phyloP scores from a whole-genome alignment of 208 protist genomes.

The Sergeia podlipaevii region DNA sequence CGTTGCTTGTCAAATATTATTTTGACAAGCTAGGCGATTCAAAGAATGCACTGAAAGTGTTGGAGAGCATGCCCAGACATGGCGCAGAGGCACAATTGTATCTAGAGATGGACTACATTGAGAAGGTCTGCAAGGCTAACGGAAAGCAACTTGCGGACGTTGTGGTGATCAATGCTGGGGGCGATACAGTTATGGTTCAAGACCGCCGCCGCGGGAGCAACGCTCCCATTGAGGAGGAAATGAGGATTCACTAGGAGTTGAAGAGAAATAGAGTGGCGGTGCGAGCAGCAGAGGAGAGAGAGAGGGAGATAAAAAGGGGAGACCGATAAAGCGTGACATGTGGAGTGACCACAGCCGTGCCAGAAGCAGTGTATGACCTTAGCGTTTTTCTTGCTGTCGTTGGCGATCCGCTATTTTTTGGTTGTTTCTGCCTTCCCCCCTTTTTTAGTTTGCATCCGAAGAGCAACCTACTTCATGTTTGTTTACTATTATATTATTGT shows the following conservation, averaged over 20 bases:
- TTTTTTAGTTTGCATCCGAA: slow-evolving; percentile 3
- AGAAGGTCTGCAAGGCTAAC: slow-evolving; percentile 78
- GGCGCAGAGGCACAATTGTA: slow-evolving; percentile 83
- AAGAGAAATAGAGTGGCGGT: neutral
- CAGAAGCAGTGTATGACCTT: neutral
- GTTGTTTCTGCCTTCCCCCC: slow-evolving; percentile 7
- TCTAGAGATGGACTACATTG: slow-evolving; percentile 85
- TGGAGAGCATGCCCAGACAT: slow-evolving; percentile 92
- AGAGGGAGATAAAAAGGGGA: too few relatives aligned
- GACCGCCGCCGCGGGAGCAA: slow-evolving; percentile 4
- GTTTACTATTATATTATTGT: slow-evolving; percentile 1
- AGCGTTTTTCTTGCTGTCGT: slow-evolving; percentile 8
- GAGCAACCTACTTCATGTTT: too few relatives aligned
- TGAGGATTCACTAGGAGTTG: neutral
- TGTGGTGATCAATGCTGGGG: slow-evolving; percentile 16
- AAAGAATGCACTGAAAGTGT: slow-evolving; percentile 81
- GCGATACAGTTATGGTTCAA: neutral
- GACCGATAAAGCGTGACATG: neutral
- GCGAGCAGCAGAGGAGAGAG: too few relatives aligned
- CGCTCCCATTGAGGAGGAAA: neutral
- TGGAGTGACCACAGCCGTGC: neutral
- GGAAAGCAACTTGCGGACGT: slow-evolving; percentile 59
- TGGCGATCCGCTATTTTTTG: slow-evolving; percentile 1
- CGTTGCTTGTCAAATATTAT: slow-evolving; percentile 93
- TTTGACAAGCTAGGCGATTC: slow-evolving; percentile 68